A percentile compares a stretch with the other conserved stretches of the same genome.
phyloP scores from a whole-genome alignment of 2,329 filamentous ascomycete genomes.

The Metarhizium sp. region DNA sequence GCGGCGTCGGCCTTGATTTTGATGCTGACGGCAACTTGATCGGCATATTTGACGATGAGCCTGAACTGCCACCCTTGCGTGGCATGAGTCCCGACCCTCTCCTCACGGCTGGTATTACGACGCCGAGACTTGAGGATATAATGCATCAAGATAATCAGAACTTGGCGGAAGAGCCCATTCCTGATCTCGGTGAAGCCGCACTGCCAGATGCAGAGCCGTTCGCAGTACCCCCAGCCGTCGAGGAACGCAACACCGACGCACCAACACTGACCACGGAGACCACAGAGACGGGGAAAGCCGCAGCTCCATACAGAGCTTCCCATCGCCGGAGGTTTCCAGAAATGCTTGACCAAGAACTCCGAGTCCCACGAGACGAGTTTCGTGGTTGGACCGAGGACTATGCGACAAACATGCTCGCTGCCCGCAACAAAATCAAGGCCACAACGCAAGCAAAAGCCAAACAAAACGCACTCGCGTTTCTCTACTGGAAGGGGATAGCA shows the following conservation, averaged over 20 bases:
- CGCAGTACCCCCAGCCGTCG: slow-evolving; percentile 13
- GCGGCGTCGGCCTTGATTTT: slow-evolving; percentile 37
- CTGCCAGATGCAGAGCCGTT: slow-evolving; percentile 29
- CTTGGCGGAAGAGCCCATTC: slow-evolving; percentile 10
- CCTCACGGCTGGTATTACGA: neutral
- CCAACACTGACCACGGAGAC: slow-evolving; percentile 13
- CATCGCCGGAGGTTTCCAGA: slow-evolving; percentile 16
- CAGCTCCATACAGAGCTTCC: slow-evolving; percentile 12
- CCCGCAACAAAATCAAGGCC: slow-evolving; percentile 15
- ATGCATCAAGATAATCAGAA: neutral
- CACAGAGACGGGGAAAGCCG: slow-evolving; percentile 11
- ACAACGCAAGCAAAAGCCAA: slow-evolving; percentile 27
- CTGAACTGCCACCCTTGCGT: slow-evolving; percentile 32
- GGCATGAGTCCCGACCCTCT: slow-evolving; percentile 3
- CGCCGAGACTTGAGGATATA: neutral
- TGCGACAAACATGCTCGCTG: slow-evolving; percentile 43
- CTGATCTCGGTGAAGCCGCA: slow-evolving; percentile 28
- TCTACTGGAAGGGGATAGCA: slow-evolving; percentile 27
- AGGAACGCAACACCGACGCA: slow-evolving; percentile 8
- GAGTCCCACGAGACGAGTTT: slow-evolving; percentile 26
- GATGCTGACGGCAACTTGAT: slow-evolving; percentile 42
- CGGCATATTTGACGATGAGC: slow-evolving; percentile 29
- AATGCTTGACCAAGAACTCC: slow-evolving; percentile 23
- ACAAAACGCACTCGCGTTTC: slow-evolving; percentile 21
- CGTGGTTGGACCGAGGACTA: slow-evolving; percentile 34